Percentiles rank a stretch among this genome's conserved stretches.
Evolutionary conservation across 129 eudicot species (phyloP).

Genomic region (Chrysanthemum makinoi): DNA sequence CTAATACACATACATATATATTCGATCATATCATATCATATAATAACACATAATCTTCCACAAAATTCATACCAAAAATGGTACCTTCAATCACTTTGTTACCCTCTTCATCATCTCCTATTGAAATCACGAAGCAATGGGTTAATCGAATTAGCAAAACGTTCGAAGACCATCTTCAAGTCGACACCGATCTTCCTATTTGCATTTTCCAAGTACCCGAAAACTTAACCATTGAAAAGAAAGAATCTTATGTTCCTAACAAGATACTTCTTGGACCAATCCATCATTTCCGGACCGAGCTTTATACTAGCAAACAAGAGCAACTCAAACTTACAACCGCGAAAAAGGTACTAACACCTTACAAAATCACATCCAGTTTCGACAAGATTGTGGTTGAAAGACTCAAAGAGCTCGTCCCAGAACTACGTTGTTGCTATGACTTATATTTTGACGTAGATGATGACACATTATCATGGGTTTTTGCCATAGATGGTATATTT

Average conservation of each 20-base stretch:
- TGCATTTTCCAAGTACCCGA: conserved; percentile 41
- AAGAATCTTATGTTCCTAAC: conserved; percentile 38
- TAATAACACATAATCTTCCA: not conserved
- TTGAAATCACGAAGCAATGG: conserved; percentile 25
- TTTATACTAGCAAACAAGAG: conserved; percentile 28
- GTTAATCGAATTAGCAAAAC: conserved; percentile 29
- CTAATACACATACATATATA: not conserved
- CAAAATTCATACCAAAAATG: conserved; percentile 23
- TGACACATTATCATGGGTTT: conserved; percentile 42
- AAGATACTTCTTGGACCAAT: conserved; percentile 43
- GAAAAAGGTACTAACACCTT: conserved; percentile 28
- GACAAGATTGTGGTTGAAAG: conserved; percentile 23
- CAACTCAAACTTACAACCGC: conserved; percentile 27
- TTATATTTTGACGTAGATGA: conserved; percentile 30
- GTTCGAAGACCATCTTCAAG: conserved; percentile 24
- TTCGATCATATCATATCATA: not conserved
- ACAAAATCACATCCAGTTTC: conserved; percentile 27
- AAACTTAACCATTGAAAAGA: conserved; percentile 24
- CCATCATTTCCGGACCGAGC: conserved; percentile 36
- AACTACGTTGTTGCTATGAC: conserved; percentile 43
- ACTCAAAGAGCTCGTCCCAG: conserved; percentile 29
- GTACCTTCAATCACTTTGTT: conserved; percentile 18
- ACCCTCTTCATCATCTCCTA: conserved; percentile 12
- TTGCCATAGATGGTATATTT: conserved; percentile 47
- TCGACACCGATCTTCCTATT: conserved; percentile 32